Percentiles rank a stretch among this genome's conserved stretches.
Evolutionary conservation across 345 rosid species (phyloP).

Genomic region (Durio zibethinus): DNA sequence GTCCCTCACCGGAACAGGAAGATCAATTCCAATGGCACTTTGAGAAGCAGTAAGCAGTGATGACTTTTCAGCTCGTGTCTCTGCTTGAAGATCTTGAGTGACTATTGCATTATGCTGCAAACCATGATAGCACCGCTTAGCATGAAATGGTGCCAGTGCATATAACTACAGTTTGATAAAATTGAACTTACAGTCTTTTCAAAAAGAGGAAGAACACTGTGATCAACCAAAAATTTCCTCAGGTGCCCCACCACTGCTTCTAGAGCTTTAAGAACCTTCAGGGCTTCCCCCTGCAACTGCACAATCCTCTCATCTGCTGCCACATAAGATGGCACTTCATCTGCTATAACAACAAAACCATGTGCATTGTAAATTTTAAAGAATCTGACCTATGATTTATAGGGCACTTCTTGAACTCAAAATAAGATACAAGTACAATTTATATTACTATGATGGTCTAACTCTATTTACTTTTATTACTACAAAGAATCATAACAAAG

Average conservation of each 20-base stretch:
- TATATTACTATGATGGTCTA: too few species aligned
- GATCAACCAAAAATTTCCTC: constrained; percentile 80
- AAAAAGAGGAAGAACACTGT: constrained; percentile 68
- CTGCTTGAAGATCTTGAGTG: constrained; percentile 54
- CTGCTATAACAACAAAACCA: constrained; percentile 36
- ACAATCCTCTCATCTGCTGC: constrained; percentile 64
- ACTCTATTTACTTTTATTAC: not conserved
- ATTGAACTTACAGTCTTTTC: constrained; percentile 60
- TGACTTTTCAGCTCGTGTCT: constrained; percentile 45
- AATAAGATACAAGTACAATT: not conserved
- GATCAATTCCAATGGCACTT: constrained; percentile 35
- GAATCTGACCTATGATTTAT: not conserved
- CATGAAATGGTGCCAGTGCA: not conserved
- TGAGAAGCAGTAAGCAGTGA: constrained; percentile 34
- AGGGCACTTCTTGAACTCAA: not conserved
- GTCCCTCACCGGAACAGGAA: constrained; percentile 51
- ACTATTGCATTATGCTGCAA: constrained; percentile 44
- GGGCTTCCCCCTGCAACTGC: constrained; percentile 67
- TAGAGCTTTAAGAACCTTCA: constrained; percentile 60
- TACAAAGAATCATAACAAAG: not conserved
- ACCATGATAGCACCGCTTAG: not conserved
- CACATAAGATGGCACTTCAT: constrained; percentile 57
- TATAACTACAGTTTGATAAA: not conserved
- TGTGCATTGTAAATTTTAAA: not conserved
- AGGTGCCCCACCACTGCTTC: constrained; percentile 72